These are phyloP conservation scores for Coemansia sp. DNA, from an alignment of 192 early-diverging fungal species.

Conservation along the genomic window DNA sequence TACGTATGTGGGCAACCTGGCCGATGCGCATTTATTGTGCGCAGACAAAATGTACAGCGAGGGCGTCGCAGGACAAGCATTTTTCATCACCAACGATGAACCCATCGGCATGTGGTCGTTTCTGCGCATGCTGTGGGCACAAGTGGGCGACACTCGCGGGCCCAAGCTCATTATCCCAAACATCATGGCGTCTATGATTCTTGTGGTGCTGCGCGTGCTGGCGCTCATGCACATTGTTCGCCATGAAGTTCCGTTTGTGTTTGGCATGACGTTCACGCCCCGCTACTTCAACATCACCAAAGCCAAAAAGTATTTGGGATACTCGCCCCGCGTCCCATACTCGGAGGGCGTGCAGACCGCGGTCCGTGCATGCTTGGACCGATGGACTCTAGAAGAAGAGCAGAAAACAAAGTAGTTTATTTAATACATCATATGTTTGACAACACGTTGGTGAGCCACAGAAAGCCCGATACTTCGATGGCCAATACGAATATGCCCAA, in stretches of 20 bases:
- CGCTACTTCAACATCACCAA: conserved; percentile 88
- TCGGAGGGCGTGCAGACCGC: conserved; percentile 59
- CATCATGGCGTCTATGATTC: conserved; percentile 67
- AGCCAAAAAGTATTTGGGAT: conserved; percentile 71
- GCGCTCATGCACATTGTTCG: conserved; percentile 59
- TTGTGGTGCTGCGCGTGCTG: conserved; percentile 61
- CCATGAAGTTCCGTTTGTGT: conserved; percentile 75
- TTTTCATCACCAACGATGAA: conserved; percentile 89
- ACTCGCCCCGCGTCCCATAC: conserved; percentile 58
- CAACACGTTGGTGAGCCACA: conserved; percentile 47
- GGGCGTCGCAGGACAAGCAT: conserved; percentile 61
- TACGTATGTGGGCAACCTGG: conserved; percentile 94
- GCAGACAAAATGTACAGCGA: conserved; percentile 70
- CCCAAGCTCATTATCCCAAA: conserved; percentile 63
- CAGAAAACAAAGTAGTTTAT: conserved; percentile 6
- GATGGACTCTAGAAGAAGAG: conserved; percentile 38
- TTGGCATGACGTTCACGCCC: conserved; percentile 74
- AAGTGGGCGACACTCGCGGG: conserved; percentile 58
- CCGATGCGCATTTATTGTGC: conserved; percentile 86
- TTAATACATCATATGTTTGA: conserved; percentile 9
- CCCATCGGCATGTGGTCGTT: conserved; percentile 91
- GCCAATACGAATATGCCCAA: conserved; percentile 49
- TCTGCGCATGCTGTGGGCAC: conserved; percentile 66
- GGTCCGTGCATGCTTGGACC: conserved; percentile 47
- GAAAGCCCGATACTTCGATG: conserved; percentile 45